Evolutionary conservation across 2,329 filamentous ascomycete species (phyloP).

Genomic region (Xylaria arbuscula): DNA sequence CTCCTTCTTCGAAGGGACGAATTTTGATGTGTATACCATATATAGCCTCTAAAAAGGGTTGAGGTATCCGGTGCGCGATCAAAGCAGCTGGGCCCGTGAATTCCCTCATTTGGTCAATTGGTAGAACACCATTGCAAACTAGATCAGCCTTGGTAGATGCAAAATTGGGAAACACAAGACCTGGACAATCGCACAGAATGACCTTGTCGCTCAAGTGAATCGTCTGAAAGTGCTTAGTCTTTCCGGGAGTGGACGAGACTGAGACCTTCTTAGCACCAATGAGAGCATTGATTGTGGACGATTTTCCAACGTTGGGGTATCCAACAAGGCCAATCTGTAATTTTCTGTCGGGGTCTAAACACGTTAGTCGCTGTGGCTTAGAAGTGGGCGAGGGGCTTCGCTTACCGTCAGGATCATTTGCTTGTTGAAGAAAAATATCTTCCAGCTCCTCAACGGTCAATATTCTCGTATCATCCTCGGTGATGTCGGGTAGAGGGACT

Average conservation of each 20-base stretch:
- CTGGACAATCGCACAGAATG: conserved; percentile 95
- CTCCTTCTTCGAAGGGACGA: conserved; percentile 88
- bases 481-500: conserved; percentile 54
- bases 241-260: conserved; percentile 95
- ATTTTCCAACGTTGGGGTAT: conserved; percentile 99
- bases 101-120: conserved; percentile 95
- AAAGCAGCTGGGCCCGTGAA: conserved; percentile 87
- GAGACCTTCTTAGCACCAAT: conserved; percentile 98
- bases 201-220: conserved; percentile 92
- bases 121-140: conserved; percentile 92
- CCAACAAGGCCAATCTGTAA: conserved; percentile 93
- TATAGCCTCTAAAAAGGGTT: conserved; percentile 87
- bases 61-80: conserved; percentile 85
- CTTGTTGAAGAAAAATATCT: conserved; percentile 83
- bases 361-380: conserved; percentile 40
- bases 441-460: conserved; percentile 94
- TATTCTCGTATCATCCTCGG: conserved; percentile 77
- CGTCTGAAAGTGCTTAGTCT: conserved; percentile 99
- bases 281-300: conserved; percentile 98
- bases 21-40: conserved; percentile 92
- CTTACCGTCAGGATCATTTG: conserved; percentile 66
- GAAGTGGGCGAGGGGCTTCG: neutral
- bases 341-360: conserved; percentile 67
- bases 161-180: conserved; percentile 98
- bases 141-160: conserved; percentile 96